Conservation (phyloP, 73 alveolate genomes). For the Durusdinium trenchii region DNA sequence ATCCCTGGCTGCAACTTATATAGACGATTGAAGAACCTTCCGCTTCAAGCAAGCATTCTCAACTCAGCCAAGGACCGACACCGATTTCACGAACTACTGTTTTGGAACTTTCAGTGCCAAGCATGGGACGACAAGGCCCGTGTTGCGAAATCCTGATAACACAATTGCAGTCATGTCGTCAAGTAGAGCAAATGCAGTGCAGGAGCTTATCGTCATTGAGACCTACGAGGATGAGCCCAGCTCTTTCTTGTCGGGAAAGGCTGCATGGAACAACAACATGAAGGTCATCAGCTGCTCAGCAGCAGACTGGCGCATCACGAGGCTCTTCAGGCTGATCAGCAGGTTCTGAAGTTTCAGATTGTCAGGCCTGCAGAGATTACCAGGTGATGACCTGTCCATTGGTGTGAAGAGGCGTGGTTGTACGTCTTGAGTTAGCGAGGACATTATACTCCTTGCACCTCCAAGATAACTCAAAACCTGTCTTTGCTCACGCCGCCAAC, state of each 20-base stretch:
- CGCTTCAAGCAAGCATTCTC: not conserved
- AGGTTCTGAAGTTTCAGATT: not conserved
- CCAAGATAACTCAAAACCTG: not conserved
- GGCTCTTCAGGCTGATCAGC: not conserved
- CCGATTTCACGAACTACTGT: constrained; percentile 77
- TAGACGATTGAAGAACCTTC: not conserved
- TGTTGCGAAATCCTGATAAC: no score
- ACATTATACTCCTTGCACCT: not conserved
- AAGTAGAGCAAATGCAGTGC: not conserved
- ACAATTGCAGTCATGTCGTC: no score
- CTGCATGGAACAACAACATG: constrained; percentile 91
- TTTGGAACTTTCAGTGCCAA: constrained; percentile 93
- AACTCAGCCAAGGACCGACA: constrained; percentile 43
- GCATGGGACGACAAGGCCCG: constrained; percentile 88
- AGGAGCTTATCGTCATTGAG: constrained; percentile 89
- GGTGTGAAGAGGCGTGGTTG: constrained; percentile 93
- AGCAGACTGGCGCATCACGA: not conserved
- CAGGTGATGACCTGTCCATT: constrained; percentile 87
- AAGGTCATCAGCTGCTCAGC: constrained; percentile 60
- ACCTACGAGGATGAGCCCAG: constrained; percentile 92
- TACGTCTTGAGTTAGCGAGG: no score
- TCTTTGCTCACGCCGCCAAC: not conserved
- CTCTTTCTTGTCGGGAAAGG: constrained; percentile 76
- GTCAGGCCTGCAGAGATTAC: constrained; percentile 83
- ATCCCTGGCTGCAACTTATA: not conserved